phyloP scores from a whole-genome alignment of 192 early-diverging fungal species.

The Coemansia sp. region DNA sequence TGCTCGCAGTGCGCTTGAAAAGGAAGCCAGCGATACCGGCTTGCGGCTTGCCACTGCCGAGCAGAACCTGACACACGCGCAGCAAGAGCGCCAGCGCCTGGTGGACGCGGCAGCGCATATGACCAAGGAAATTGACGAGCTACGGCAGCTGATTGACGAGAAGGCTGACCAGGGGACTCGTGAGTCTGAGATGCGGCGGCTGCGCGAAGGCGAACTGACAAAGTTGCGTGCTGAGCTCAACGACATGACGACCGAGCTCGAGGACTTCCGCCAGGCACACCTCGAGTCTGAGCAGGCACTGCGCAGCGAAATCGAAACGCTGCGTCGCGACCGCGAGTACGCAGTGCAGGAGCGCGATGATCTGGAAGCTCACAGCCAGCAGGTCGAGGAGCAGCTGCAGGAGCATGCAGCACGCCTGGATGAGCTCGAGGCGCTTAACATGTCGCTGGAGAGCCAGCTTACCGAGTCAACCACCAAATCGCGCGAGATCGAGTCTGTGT shows the following conservation, averaged over 20 bases:
- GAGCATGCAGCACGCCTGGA: constrained; percentile 41
- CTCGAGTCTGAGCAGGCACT: constrained; percentile 48
- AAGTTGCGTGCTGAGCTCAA: constrained; percentile 55
- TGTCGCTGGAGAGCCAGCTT: constrained; percentile 36
- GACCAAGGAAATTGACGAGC: constrained; percentile 54
- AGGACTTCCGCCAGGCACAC: constrained; percentile 53
- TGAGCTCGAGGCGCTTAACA: constrained; percentile 42
- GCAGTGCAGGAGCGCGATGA: constrained; percentile 18
- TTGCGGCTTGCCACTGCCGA: constrained; percentile 61
- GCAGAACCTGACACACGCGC: constrained; percentile 32
- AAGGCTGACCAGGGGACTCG: constrained; percentile 61
- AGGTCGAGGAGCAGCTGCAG: constrained; percentile 29
- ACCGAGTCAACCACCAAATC: constrained; percentile 18
- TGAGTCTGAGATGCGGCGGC: constrained; percentile 55
- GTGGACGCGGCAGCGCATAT: constrained; percentile 38
- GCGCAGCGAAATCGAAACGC: constrained; percentile 54
- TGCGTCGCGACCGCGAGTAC: constrained; percentile 48
- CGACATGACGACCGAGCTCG: constrained; percentile 49
- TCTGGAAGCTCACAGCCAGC: constrained; percentile 12
- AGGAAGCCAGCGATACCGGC: constrained; percentile 56
- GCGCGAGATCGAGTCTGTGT: constrained; percentile 27
- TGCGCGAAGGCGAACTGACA: constrained; percentile 60
- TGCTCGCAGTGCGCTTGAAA: constrained; percentile 54
- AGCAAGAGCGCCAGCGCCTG: constrained; percentile 42
- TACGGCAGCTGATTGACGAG: constrained; percentile 55